phyloP scores from a whole-genome alignment of 1,139 yeast species.

The Blastobotrys niveus region DNA sequence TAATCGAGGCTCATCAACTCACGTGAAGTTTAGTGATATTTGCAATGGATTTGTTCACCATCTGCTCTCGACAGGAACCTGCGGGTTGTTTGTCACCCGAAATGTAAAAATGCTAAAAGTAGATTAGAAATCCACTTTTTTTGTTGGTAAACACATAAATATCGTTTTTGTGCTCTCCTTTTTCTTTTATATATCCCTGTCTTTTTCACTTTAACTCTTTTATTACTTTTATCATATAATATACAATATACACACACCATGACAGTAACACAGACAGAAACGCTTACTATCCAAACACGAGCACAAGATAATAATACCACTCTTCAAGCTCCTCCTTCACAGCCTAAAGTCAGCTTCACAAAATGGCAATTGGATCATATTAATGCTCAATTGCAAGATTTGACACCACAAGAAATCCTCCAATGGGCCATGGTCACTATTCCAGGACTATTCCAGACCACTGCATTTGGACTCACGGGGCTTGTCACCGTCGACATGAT shows the following conservation, averaged over 20 bases:
- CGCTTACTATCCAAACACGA: not conserved
- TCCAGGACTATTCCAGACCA: slow-evolving; percentile 80
- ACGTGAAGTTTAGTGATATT: slow-evolving; percentile 17
- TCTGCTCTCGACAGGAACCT: too few relatives aligned
- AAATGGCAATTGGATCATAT: slow-evolving; percentile 35
- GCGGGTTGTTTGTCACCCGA: too few relatives aligned
- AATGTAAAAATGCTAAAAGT: too few relatives aligned
- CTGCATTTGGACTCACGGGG: slow-evolving; percentile 94
- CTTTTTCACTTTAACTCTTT: not conserved
- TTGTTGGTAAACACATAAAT: too few relatives aligned
- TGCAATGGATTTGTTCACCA: too few relatives aligned
- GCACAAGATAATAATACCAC: too few relatives aligned
- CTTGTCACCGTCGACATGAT: slow-evolving; percentile 81
- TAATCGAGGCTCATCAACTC: slow-evolving; percentile 8
- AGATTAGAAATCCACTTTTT: too few relatives aligned
- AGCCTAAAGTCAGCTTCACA: slow-evolving; percentile 16
- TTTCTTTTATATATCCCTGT: not conserved
- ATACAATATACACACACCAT: not conserved
- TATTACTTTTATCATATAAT: not conserved
- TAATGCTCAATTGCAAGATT: slow-evolving; percentile 51
- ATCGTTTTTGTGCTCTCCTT: not conserved
- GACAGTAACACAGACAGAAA: not conserved
- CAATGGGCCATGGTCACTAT: slow-evolving; percentile 78
- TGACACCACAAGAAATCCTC: slow-evolving; percentile 66
- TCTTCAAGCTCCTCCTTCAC: too few relatives aligned